Conservation (phyloP, 2,329 filamentous ascomycete genomes). For the Chaetomium sp. region DNA sequence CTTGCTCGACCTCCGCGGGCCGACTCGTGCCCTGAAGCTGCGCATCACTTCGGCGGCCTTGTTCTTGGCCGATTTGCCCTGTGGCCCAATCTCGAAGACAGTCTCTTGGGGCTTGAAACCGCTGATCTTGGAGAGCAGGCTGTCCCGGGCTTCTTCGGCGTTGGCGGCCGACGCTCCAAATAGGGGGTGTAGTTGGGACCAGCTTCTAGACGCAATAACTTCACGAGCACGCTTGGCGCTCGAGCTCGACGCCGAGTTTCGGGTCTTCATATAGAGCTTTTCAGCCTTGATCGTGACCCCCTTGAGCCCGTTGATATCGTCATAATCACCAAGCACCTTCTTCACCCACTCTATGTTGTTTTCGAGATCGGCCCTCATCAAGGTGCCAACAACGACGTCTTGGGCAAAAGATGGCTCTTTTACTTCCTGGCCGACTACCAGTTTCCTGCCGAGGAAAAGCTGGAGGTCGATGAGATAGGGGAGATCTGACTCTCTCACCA, state of each 20-base stretch:
- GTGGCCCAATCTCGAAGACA: constrained; percentile 85
- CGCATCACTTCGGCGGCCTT: constrained; percentile 78
- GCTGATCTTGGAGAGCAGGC: constrained; percentile 86
- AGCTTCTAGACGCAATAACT: constrained; percentile 68
- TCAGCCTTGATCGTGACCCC: constrained; percentile 84
- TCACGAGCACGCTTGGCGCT: constrained; percentile 87
- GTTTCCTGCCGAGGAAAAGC: constrained; percentile 83
- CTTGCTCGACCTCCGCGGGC: constrained; percentile 52
- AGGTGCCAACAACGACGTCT: constrained; percentile 78
- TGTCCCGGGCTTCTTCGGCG: constrained; percentile 71
- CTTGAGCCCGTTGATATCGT: constrained; percentile 71
- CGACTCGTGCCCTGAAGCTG: constrained; percentile 69
- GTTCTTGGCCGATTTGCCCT: constrained; percentile 61
- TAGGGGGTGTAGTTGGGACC: constrained; percentile 75
- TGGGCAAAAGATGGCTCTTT: constrained; percentile 71
- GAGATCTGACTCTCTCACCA: constrained; percentile 83
- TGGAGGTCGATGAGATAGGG: constrained; percentile 94
- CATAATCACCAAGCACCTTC: constrained; percentile 73
- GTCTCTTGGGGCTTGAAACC: constrained; percentile 89
- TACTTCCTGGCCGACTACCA: constrained; percentile 72
- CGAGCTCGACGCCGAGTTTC: constrained; percentile 85
- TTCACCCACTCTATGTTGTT: constrained; percentile 78
- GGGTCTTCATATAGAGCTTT: constrained; percentile 85
- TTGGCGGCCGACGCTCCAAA: constrained; percentile 71
- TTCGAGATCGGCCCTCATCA: constrained; percentile 74